Percentiles rank a stretch among this genome's conserved stretches.
phyloP scores from a whole-genome alignment of 2,329 filamentous ascomycete genomes.

The Pseudocercospora macadamiae region DNA sequence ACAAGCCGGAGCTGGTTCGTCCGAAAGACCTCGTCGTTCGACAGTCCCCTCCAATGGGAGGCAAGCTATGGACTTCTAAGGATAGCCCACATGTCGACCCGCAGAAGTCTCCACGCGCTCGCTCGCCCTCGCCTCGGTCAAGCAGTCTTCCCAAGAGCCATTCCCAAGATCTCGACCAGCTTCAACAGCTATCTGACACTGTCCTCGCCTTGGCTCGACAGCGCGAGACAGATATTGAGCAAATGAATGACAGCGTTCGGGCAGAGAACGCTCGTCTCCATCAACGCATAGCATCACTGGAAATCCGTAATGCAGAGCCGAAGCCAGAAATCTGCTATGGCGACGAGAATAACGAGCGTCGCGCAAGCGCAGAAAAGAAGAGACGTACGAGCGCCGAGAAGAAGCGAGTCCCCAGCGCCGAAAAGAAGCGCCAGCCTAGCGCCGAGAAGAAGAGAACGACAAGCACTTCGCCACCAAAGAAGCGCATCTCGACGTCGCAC shows the following conservation, averaged over 20 bases:
- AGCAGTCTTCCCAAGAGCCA: conserved; percentile 2
- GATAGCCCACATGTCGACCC: conserved; percentile 10
- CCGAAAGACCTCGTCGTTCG: conserved; percentile 12
- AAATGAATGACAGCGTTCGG: conserved; percentile 24
- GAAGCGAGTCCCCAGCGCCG: conserved; percentile 1
- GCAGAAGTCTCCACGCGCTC: conserved; percentile 5
- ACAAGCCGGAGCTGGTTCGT: conserved; percentile 12
- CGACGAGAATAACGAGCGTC: conserved; percentile 1
- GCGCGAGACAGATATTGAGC: conserved; percentile 22
- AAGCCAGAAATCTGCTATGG: conserved; percentile 15
- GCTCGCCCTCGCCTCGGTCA: background rate
- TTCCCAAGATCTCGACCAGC: conserved; percentile 9
- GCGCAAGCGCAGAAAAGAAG: background rate
- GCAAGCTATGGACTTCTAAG: conserved; percentile 2
- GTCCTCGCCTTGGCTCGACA: conserved; percentile 21
- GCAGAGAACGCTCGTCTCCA: conserved; percentile 23
- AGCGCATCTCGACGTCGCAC: conserved; percentile 25
- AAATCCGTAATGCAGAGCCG: conserved; percentile 8
- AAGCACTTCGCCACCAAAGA: background rate
- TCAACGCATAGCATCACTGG: conserved; percentile 24
- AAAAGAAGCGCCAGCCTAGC: too few species aligned
- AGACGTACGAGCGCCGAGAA: background rate
- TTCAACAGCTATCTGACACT: conserved; percentile 10
- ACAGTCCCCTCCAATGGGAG: conserved; percentile 15
- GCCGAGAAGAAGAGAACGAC: conserved; percentile 9